Evolutionary conservation across 1,284 basidiomycete species (phyloP), one percentile per base, ranked within the genome.

Genomic region (Malassezia equina): DNA sequence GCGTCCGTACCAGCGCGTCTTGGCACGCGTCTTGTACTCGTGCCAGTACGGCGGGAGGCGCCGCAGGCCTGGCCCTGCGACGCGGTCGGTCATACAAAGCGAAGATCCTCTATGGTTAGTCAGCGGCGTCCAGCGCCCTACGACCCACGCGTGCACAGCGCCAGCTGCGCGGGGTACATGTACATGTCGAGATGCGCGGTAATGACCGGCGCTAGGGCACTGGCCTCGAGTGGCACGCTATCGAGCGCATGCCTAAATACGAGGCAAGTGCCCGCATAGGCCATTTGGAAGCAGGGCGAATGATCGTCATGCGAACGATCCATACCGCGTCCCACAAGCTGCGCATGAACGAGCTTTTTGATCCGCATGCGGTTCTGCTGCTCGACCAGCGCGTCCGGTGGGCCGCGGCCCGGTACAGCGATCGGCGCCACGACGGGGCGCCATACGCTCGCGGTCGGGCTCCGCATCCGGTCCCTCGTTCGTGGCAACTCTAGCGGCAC

Each of bases 1-100:
- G 25, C 90, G 79, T 17, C 86, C 84, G 45, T 88, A 80, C 87
- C 87, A 95, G 27, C 91, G 81, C 59, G 84, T 81, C 76, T 96
- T 96, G 23, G 89, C 88, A 81, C 86, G 91, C 0, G 90, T 94
- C 19, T 83, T 85, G 75, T 90, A 80, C 12, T 77, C 75, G 61
- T 62, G 78, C 78, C 79, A 60, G 54, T 62, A 62, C 4, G 60
- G 60, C 39, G 49, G 27, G 15, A 57, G 50, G 19, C 55, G 55
- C 45, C 55, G 55, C 40, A 57, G 45, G 4, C 55, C 55, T n/a
- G 55, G 55, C 21, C 44, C 50, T 8, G 54, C 53, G 13, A 34
- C 42, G n/a, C 54, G 25, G 21, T 56, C 54, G 21, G 48, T 25
- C 54, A 56, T 55, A 27, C 39, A 24, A 45, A 12, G 17, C 7